Conservation (phyloP, 306 rosid species). For the Prunus dulcis region DNA sequence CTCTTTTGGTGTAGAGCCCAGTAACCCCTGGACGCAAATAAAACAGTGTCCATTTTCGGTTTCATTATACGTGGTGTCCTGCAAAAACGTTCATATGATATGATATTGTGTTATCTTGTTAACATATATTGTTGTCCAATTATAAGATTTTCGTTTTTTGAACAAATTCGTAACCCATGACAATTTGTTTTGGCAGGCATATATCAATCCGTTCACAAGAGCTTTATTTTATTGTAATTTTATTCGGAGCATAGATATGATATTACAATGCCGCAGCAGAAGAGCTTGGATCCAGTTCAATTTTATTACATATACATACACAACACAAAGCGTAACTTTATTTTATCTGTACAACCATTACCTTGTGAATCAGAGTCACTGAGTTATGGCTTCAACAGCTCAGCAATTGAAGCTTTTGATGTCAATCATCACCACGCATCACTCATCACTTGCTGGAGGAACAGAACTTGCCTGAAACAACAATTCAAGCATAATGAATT, state of each 20-base stretch:
- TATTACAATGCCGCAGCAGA: neutral
- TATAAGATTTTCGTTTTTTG: neutral
- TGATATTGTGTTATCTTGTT: too few relatives aligned
- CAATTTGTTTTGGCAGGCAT: neutral
- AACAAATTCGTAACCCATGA: neutral
- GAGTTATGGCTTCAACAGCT: neutral
- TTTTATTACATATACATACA: neutral
- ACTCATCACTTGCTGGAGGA: slow-evolving; percentile 58
- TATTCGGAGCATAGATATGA: neutral
- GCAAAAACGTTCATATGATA: too few relatives aligned
- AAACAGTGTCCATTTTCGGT: too few relatives aligned
- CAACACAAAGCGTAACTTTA: neutral
- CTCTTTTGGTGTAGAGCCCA: neutral
- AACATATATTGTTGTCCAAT: too few relatives aligned
- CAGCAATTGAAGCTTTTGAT: slow-evolving; percentile 14
- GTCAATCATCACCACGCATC: slow-evolving; percentile 46
- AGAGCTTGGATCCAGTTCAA: neutral
- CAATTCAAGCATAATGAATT: neutral
- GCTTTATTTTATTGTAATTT: neutral
- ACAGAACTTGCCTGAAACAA: slow-evolving; percentile 70
- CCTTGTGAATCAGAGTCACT: slow-evolving; percentile 10
- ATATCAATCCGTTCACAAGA: neutral
- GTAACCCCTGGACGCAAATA: too few relatives aligned
- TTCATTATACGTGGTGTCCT: too few relatives aligned
- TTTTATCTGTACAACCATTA: slow-evolving; percentile 1